Evolutionary conservation across 164 flowering plant genomes (phyloP).

Genomic region (Vitis cinerea): DNA sequence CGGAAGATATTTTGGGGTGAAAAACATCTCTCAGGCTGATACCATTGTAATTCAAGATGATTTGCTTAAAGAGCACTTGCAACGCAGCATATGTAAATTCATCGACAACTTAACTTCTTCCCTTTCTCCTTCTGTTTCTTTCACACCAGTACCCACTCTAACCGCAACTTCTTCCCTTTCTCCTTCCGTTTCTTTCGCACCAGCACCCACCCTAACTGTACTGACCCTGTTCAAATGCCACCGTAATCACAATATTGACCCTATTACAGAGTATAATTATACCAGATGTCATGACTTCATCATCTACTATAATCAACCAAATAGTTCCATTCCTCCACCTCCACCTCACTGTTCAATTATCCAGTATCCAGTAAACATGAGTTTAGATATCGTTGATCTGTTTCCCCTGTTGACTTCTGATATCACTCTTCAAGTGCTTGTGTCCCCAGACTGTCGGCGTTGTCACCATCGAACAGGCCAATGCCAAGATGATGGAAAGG

Average conservation of each 20-base stretch:
- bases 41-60: conserved; percentile 1
- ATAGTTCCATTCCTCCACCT: neutral
- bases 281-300: neutral
- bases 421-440: neutral
- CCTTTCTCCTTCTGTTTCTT: neutral
- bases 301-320: neutral
- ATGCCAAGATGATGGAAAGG: neutral
- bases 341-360: conserved; percentile 3
- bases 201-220: neutral
- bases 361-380: conserved; percentile 1
- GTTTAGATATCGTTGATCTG: too few relatives aligned
- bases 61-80: neutral
- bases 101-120: conserved; percentile 3
- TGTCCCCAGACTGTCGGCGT: neutral
- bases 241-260: neutral
- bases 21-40: neutral
- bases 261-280: neutral
- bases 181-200: too few relatives aligned
- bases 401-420: neutral
- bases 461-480: conserved; percentile 13
- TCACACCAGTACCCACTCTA: neutral
- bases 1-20: conserved; percentile 11
- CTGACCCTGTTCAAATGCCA: conserved; percentile 13
- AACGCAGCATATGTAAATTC: neutral
- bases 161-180: too few relatives aligned